Evolutionary conservation across 140 eudicot species (phyloP).

Genomic region (Senecio squalidus): DNA sequence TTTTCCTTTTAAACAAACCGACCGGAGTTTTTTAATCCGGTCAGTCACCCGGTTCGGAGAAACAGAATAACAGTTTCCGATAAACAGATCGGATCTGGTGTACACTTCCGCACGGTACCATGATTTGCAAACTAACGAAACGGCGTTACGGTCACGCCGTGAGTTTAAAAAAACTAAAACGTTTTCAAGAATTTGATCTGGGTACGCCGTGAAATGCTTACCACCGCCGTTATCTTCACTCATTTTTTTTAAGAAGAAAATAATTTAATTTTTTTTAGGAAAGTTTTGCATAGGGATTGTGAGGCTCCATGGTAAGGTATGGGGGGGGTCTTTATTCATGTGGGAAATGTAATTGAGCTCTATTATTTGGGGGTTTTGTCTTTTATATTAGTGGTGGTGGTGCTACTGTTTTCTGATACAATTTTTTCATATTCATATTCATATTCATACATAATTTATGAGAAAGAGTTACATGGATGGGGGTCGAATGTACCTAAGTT

Average conservation of each 20-base stretch:
- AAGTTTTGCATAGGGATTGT: no score
- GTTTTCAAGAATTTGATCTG: slow-evolving; percentile 68
- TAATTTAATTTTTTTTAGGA: no score
- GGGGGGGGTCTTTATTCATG: neutral
- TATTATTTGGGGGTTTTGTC: neutral
- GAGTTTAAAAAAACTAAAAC: slow-evolving; percentile 46
- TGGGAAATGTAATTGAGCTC: neutral
- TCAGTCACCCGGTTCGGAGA: slow-evolving; percentile 43
- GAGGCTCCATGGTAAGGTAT: no score
- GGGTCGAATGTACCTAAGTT: slow-evolving; percentile 90
- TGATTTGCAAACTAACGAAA: slow-evolving; percentile 60
- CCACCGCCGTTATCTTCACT: no score
- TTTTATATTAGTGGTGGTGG: no score
- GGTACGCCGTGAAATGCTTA: slow-evolving; percentile 30
- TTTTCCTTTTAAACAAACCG: slow-evolving; percentile 53
- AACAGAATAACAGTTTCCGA: slow-evolving; percentile 65
- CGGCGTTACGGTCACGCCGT: slow-evolving; percentile 61
- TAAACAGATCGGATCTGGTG: slow-evolving; percentile 71
- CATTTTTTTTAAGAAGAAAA: no score
- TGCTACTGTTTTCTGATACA: no score
- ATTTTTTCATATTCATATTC: no score
- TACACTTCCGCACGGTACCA: slow-evolving; percentile 76
- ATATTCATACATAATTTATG: no score
- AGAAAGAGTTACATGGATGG: slow-evolving; percentile 97
- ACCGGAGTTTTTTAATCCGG: slow-evolving; percentile 43